Evolutionary conservation across 495 filamentous ascomycete species (phyloP), one percentile per base, ranked within the genome.

Genomic region (Aspergillus egyptiacus): DNA sequence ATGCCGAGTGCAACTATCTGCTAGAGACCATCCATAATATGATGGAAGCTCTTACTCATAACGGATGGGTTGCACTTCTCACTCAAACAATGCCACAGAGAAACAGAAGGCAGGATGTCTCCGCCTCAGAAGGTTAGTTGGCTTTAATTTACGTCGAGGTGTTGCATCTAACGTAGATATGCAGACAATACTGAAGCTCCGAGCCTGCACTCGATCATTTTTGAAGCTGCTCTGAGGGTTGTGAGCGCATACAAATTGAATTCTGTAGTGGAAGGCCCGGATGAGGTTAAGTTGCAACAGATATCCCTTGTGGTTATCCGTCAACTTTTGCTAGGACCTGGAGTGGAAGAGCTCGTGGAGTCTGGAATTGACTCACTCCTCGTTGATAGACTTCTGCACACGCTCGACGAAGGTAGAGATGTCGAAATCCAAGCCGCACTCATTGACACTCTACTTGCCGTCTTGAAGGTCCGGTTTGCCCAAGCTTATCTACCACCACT

Each of bases 1-100:
- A 88, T 33, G 83, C 84, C 49, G 73, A 91, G 44, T 87, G 80
- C 50, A 69, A 84, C 10, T 95, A 96, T 61, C 83, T 93, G 56
- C 62, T 95, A 13, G 81, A 81, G 52, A 85, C 84, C 2, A 64
- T 93, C 0, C 83, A 82, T 13, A 87, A 86, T 53, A 69, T 91
- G 25, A 68, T 94, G 28, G 62, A 64, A n/a, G 56, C 62, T 1
- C 65, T 74, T 48, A 67, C 66, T 7, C 69, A 73, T 13, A 67
- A 60, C 39, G 71, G 69, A 19, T 74, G 71, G 71, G 51, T 68
- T 17, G 57, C 56, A 14, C 57, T 74, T 39, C 54, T 74, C 10
- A 67, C 60, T 2, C 64, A 72, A 39, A 57, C 66, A 22, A 32
- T 65, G 19, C 46, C 46, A 6, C 64, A 63, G 25, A 34, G 38